Base-by-base conservation (phyloP, 176 grass and related monocot genomes). In the Rhynchospora breviuscula region DNA sequence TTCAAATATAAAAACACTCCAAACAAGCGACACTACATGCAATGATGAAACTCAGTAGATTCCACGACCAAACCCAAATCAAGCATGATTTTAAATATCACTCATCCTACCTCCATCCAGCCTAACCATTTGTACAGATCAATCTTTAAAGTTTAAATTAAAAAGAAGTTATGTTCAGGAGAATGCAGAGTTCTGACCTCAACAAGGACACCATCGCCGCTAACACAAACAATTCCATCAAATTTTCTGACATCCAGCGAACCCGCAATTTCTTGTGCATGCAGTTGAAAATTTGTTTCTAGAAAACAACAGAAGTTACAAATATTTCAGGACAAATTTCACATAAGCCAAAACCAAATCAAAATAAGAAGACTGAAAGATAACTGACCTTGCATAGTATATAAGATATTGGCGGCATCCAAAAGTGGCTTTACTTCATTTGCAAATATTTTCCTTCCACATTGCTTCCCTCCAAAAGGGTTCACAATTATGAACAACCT, bases 221-320 rank as follows among this genome's bases (percentile, higher is more conserved):
- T 99, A 22, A 99, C 89, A 88, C 97, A 99, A 59, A 99, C 67
- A 58, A 99, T 93, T 51, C 97, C 97, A 67, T 99, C 93, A 87
- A 88, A 99, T 84, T 93, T 90, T 81, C 57, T 73, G 79, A 95
- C 66, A 93, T 99, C 89, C 70, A 99, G 80, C 2, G 88, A 92
- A 65, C 57, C 67, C 58, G 67, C 85, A 85, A 93, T 95, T 89
- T 99, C 88, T 90, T 99, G 93, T 86, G 91, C 97, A 88, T 99
- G 93, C 85, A 95, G 78, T 6, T 91, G 93, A 81, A 89, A 83
- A 79, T 92, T 90, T 21, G 93, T 99, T 88, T 99, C 97, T 99
- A 87, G 83, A 89, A 81, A 79, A 43, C 25, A 59, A 1, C 13
- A 65, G 33, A 75, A 59, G 8, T 31, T 62, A 78, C 62, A 78